Evolutionary conservation across 306 rosid genomes (phyloP).

Genomic region (Trifolium subterraneum): DNA sequence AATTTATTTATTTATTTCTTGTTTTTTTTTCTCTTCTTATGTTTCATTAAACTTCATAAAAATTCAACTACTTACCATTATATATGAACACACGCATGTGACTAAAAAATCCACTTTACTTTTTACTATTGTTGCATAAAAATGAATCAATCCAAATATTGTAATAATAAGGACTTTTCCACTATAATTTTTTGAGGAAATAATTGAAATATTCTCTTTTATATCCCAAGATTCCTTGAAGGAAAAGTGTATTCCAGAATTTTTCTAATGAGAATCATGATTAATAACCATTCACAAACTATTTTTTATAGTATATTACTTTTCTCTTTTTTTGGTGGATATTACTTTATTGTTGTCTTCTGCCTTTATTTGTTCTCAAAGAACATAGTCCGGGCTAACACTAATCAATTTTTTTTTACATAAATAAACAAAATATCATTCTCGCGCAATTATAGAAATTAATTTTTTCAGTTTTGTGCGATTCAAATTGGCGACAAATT

Average conservation of each 20-base stretch:
- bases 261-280: constrained; percentile 26
- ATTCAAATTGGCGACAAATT: no score
- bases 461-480: no score
- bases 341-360: no score
- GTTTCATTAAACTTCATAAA: neutral
- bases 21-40: neutral
- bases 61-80: neutral
- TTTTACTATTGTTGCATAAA: neutral
- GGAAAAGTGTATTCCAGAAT: neutral
- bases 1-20: no score
- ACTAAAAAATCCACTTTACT: constrained; percentile 2
- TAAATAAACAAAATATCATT: no score
- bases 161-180: neutral
- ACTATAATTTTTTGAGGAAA: neutral
- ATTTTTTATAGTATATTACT: no score
- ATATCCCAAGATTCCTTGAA: constrained; percentile 29
- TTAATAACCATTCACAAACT: no score
- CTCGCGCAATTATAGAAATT: no score
- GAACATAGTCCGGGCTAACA: no score
- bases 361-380: no score
- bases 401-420: no score
- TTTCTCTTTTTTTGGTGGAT: no score
- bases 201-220: constrained; percentile 35
- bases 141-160: neutral
- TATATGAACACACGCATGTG: neutral